Evolutionary conservation across 2,329 filamentous ascomycete species (phyloP).

Genomic region (Neofusicoccum ribis): DNA sequence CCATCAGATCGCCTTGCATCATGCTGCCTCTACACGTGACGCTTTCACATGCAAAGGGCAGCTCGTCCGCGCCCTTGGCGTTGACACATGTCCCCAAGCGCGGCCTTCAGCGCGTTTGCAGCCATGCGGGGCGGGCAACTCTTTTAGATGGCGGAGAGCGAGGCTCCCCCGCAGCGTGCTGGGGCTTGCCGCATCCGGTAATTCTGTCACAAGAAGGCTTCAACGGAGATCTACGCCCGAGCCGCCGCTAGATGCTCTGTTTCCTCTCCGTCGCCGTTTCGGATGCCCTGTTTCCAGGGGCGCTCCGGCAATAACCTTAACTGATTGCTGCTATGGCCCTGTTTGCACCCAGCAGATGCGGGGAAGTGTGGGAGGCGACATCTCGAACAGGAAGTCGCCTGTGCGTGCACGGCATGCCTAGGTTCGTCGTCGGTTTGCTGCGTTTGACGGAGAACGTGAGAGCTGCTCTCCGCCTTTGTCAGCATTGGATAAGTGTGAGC

Average conservation of each 20-base stretch:
- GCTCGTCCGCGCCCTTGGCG: not conserved
- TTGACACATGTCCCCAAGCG: constrained; percentile 10
- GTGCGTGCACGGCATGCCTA: not conserved
- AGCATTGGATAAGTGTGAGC: not conserved
- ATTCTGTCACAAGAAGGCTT: not conserved
- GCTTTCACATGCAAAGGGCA: constrained; percentile 9
- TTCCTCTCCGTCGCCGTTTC: not conserved
- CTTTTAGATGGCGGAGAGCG: not conserved
- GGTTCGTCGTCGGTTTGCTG: not conserved
- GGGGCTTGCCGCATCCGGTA: not conserved
- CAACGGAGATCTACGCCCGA: not conserved
- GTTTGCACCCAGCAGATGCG: not conserved
- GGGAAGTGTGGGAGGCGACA: not conserved
- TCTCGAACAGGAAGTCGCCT: not conserved
- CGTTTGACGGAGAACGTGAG: not conserved
- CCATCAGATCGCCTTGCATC: constrained; percentile 12
- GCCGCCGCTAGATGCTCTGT: not conserved
- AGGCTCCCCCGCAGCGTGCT: not conserved
- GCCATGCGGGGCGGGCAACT: not conserved
- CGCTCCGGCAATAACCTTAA: not conserved
- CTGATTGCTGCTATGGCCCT: not conserved
- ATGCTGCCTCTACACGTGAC: not conserved
- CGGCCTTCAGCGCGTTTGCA: not conserved
- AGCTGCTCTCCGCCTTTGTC: not conserved
- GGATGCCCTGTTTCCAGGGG: not conserved